Evolutionary conservation across 176 grass and related monocot genomes (phyloP).

Genomic region (Carex littledalei): DNA sequence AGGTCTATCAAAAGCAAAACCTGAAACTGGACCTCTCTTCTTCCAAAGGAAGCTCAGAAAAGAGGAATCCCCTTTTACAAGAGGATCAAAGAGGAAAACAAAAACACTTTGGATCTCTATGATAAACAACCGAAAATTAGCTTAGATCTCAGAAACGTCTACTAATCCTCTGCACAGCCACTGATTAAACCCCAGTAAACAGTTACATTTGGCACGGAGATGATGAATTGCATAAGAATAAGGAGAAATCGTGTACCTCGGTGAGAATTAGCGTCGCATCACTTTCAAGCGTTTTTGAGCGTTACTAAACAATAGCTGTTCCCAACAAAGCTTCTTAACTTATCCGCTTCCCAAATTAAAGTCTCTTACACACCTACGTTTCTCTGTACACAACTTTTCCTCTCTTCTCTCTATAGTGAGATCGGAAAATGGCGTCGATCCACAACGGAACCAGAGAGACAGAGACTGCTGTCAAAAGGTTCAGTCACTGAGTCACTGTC

Average conservation of each 20-base stretch:
- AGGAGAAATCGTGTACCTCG: not conserved
- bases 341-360: not conserved
- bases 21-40: not conserved
- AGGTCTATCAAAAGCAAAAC: not conserved
- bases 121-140: not conserved
- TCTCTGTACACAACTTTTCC: slow-evolving; percentile 1
- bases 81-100: not conserved
- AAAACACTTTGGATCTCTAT: not conserved
- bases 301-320: not conserved
- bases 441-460: not conserved
- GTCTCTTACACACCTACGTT: not conserved
- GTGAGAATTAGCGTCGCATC: not conserved
- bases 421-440: slow-evolving; percentile 9
- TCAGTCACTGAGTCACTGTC: not conserved
- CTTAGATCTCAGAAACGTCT: slow-evolving; percentile 11
- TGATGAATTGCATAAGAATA: not conserved
- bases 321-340: not conserved
- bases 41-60: not conserved
- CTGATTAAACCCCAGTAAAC: not conserved
- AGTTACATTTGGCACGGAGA: not conserved
- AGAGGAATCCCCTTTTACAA: not conserved
- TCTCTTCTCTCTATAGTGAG: slow-evolving; percentile 9
- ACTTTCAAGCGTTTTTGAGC: not conserved
- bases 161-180: not conserved
- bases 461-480: not conserved